Base-by-base conservation (phyloP, 257 asterid genomes). In the Anisodus acutangulus region DNA sequence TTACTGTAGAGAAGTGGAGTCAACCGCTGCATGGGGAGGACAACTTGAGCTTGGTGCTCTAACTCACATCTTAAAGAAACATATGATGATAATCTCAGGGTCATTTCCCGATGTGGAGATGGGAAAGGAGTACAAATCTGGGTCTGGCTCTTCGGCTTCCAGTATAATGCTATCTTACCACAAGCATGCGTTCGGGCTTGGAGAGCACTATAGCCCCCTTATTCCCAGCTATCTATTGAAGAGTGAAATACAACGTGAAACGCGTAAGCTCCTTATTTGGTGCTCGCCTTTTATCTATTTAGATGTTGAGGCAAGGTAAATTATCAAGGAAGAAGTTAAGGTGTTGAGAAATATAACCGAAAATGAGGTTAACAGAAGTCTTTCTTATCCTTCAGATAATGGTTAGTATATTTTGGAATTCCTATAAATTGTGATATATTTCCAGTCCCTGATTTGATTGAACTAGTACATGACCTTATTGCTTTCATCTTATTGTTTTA, bases 11-110 rank as follows among this genome's bases (percentile, higher is more conserved):
- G 98, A 97, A 83, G 90, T 97, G 60, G 98, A 95, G 85, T 92
- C 94, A 11, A 95, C 97, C 0, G 98, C 99, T 8, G 97, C 95
- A 4, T 97, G 99, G 99, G 99, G 98, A 5, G 99, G 99, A 60
- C 99, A 97, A 82, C 85, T 97, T 76, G 99, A 97, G 89, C 97
- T 97, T 9, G 97, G 94, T 85, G 99, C 98, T 67, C 87, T 97
- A 74, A 92, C 98, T 79, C 98, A 95, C 85, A 88, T 97, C 90
- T 88, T 97, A 87, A 95, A 93, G 95, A 92, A 93, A 86, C 98
- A 92, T 78, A 90, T 97, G 67, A 85, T 89, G 92, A 85, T 97
- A 78, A 92, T 87, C 85, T 97, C 98, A 12, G 99, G 98, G 9
- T 95, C 98, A 3, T 95, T 95, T 85, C 99, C 99, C 80, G 97